Base-by-base conservation (phyloP, 257 asterid genomes). In the Primulina eburnea region DNA sequence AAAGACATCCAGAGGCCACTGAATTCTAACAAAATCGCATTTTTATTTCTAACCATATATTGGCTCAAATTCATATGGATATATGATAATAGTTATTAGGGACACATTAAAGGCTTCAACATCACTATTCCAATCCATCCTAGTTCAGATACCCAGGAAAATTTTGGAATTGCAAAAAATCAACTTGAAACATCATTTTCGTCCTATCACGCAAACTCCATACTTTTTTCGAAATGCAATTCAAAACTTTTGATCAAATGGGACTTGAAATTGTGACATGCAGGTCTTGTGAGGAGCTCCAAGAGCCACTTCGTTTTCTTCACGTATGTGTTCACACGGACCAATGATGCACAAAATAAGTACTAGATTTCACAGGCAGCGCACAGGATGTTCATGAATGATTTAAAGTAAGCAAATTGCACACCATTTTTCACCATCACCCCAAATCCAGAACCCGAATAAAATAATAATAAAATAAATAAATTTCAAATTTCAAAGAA, bases 211-310 rank as follows among this genome's bases (percentile, higher is more conserved):
- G 47, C 64, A 29, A 29, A 70, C 47, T 50, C 26, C 17, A 68
- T 38, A 50, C 8, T 68, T 43, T 62, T 43, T 17, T n/a, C 57
- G 16, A 63, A 65, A 59, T 60, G 35, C 71, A 65, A 37, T 43
- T 71, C 24, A 35, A 33, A 16, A 55, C 34, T 32, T 20, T 33
- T 34, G 50, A 65, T 14, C 21, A 69, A 73, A 53, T 53, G 37
- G 11, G 70, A 47, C 35, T 43, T 34, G 62, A 67, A 50, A 68
- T 11, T 35, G 65, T n/a, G 38, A 26, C 69, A 66, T 57, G 66
- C 66, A 30, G 28, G 50, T 74, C 69, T 18, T 59, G 67, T 75
- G 75, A 56, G 16, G 26, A 71, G 56, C 69, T 73, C 70, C 50
- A 28, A 7, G 69, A 47, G 65, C 73, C 64, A 34, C 63, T 70